These are phyloP conservation scores for Sanguinoderma infundibulare DNA, from an alignment of 1,284 basidiomycete genomes.

Conservation along the genomic window DNA sequence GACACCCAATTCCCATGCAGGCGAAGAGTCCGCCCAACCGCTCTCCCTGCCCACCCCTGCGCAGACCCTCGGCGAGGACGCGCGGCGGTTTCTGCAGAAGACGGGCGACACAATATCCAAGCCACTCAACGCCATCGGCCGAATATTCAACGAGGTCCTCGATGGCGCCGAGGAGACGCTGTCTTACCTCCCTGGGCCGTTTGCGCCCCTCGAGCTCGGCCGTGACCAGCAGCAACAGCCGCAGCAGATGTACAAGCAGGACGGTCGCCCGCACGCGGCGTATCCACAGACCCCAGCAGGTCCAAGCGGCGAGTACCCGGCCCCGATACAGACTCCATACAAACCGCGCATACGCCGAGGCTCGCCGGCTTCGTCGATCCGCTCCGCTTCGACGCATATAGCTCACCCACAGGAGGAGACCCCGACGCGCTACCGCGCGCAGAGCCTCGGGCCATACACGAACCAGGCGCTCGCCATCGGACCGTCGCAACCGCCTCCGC, in stretches of 20 bases:
- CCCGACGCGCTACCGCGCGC: conserved; percentile 42
- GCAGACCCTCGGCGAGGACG: conserved; percentile 74
- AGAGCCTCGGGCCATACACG: conserved; percentile 39
- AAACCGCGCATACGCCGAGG: conserved; percentile 67
- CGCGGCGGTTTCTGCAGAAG: conserved; percentile 81
- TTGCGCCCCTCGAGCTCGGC: conserved; percentile 62
- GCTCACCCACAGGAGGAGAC: conserved; percentile 48
- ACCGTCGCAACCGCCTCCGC: conserved; percentile 37
- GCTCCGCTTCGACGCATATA: conserved; percentile 35
- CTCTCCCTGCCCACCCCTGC: conserved; percentile 67
- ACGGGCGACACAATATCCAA: conserved; percentile 90
- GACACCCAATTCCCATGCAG: conserved; percentile 58
- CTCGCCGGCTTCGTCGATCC: conserved; percentile 26
- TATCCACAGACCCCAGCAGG: conserved; percentile 44
- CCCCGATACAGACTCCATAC: conserved; percentile 71
- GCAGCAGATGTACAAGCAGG: conserved; percentile 30
- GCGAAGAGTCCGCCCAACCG: conserved; percentile 86
- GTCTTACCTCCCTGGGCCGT: conserved; percentile 61
- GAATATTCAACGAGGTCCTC: conserved; percentile 82
- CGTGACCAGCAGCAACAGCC: conserved; percentile 41
- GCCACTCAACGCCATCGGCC: conserved; percentile 84
- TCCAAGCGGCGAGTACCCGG: conserved; percentile 32
- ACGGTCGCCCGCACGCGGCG: conserved; percentile 19
- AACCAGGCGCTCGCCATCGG: conserved; percentile 46
- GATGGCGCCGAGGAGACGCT: conserved; percentile 51